phyloP scores from a whole-genome alignment of 208 protist genomes.

The Crithidia expoeki region DNA sequence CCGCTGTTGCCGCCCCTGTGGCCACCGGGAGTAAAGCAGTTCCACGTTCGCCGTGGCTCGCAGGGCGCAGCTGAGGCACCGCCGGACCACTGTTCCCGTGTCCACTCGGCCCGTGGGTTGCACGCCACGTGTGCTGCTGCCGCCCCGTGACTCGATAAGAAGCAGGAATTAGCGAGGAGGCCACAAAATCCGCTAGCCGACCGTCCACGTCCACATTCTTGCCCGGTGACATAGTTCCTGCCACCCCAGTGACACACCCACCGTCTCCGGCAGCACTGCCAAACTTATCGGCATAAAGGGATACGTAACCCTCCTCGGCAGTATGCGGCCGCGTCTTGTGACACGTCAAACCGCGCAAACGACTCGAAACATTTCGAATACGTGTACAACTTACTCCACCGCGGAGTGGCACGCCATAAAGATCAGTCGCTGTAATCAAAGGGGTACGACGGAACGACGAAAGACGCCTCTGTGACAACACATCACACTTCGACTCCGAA shows the following conservation, averaged over 20 bases:
- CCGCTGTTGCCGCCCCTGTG: not conserved
- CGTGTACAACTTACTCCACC: not conserved
- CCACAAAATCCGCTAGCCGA: slow-evolving; percentile 17
- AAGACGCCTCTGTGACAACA: slow-evolving; percentile 8
- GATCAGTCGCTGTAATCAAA: not conserved
- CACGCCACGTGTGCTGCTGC: not conserved
- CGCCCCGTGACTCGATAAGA: slow-evolving; percentile 4
- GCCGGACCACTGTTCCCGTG: not conserved
- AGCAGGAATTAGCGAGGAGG: slow-evolving; percentile 12
- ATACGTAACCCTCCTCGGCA: slow-evolving; percentile 8
- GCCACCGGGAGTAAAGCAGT: not conserved
- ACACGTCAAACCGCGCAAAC: not conserved
- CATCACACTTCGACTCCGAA: not conserved
- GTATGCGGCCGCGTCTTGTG: slow-evolving; percentile 2
- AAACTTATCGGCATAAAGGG: not conserved
- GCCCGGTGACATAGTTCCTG: not conserved
- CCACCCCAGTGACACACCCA: not conserved
- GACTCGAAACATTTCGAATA: not conserved
- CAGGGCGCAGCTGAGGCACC: not conserved
- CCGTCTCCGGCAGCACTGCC: not conserved
- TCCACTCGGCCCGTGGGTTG: not conserved
- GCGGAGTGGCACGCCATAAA: not conserved
- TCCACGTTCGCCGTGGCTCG: not conserved
- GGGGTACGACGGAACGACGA: not conserved
- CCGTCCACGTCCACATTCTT: slow-evolving; percentile 2